Evolutionary conservation across 208 protist species (phyloP).

Genomic region (Trypanosoma brucei): DNA sequence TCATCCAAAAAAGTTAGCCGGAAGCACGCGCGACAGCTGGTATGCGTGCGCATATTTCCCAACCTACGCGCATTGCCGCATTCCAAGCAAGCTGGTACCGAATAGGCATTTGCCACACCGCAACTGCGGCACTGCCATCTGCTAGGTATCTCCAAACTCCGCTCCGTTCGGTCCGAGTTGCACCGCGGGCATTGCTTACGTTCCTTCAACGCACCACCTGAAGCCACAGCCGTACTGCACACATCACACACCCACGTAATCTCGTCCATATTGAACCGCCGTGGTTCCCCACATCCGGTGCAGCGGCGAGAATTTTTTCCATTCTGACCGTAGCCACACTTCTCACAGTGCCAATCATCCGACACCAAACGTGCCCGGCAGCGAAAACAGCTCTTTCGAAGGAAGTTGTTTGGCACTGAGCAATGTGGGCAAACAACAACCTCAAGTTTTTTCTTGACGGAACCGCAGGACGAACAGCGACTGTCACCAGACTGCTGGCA

Average conservation of each 20-base stretch:
- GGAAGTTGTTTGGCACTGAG: slow-evolving; percentile 38
- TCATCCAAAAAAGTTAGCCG: slow-evolving; percentile 40
- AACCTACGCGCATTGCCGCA: slow-evolving; percentile 50
- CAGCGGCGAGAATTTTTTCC: slow-evolving; percentile 35
- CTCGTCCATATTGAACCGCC: slow-evolving; percentile 38
- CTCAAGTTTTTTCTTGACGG: slow-evolving; percentile 7
- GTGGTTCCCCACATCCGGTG: slow-evolving; percentile 30
- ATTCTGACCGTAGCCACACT: slow-evolving; percentile 28
- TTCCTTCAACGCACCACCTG: slow-evolving; percentile 51
- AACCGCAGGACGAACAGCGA: slow-evolving; percentile 25
- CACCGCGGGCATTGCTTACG: slow-evolving; percentile 55
- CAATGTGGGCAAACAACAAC: slow-evolving; percentile 44
- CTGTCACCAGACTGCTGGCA: slow-evolving; percentile 9
- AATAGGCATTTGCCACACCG: slow-evolving; percentile 36
- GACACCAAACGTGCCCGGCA: slow-evolving; percentile 48
- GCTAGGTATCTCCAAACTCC: slow-evolving; percentile 38
- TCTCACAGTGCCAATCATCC: slow-evolving; percentile 49
- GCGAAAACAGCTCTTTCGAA: slow-evolving; percentile 54
- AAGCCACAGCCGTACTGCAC: slow-evolving; percentile 57
- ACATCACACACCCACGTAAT: slow-evolving; percentile 77
- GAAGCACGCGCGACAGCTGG: slow-evolving; percentile 58
- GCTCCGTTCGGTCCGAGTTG: slow-evolving; percentile 18
- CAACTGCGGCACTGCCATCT: slow-evolving; percentile 61
- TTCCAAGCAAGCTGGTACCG: slow-evolving; percentile 31
- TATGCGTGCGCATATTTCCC: slow-evolving; percentile 28